These are phyloP conservation scores for Isoetes taiwanensis DNA, from an alignment of 75 land plant genomes.

Conservation along the genomic window DNA sequence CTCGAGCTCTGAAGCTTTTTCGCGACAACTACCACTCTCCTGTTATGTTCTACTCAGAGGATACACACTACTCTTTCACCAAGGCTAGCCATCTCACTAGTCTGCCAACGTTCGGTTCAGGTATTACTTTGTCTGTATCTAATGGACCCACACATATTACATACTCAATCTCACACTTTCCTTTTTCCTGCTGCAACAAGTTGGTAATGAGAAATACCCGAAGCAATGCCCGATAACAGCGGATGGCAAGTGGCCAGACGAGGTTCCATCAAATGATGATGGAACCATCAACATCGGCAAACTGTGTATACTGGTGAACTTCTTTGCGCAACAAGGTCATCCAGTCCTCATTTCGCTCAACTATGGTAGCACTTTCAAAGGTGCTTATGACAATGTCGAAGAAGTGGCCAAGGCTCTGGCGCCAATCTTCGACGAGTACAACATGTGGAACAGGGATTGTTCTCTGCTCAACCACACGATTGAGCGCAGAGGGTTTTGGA, in stretches of 20 bases:
- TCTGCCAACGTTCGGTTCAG: slow-evolving; percentile 3
- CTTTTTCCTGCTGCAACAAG: too few relatives aligned
- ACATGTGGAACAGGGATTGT: background rate
- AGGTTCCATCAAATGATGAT: slow-evolving; percentile 3
- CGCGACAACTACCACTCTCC: background rate
- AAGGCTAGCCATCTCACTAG: slow-evolving; percentile 1
- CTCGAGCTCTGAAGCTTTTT: background rate
- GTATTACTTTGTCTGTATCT: too few relatives aligned
- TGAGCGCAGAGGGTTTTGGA: slow-evolving; percentile 6
- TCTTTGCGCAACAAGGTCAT: slow-evolving; percentile 5
- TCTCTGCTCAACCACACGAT: background rate
- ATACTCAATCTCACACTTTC: too few relatives aligned
- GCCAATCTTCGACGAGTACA: slow-evolving; percentile 8
- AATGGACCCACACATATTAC: too few relatives aligned
- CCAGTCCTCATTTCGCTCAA: slow-evolving; percentile 9
- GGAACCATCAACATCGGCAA: slow-evolving; percentile 6
- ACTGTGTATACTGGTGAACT: background rate
- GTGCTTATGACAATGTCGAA: slow-evolving; percentile 4
- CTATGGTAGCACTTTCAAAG: slow-evolving; percentile 14
- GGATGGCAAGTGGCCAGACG: slow-evolving; percentile 4
- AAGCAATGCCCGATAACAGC: background rate
- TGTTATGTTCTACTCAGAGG: slow-evolving; percentile 7
- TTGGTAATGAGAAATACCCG: slow-evolving; percentile 6
- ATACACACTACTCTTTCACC: slow-evolving; percentile 5
- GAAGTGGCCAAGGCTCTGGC: background rate